Conservation (phyloP, 2,329 filamentous ascomycete species). For the Hypoxylon sp. region DNA sequence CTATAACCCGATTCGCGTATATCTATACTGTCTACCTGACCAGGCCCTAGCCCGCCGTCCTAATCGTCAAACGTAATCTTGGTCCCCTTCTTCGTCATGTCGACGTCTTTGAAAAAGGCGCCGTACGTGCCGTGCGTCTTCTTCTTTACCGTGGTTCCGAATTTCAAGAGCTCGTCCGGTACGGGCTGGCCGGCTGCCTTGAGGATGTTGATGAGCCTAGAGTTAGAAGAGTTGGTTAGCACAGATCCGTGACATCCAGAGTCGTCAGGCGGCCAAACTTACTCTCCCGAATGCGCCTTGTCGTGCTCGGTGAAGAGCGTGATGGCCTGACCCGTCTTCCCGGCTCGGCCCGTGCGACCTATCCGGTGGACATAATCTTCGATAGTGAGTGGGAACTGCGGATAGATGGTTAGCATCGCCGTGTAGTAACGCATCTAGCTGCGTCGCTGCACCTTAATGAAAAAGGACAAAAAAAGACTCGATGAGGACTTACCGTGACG, state of each 20-base stretch:
- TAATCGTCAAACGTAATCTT: conserved; percentile 86
- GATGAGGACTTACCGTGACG: conserved; percentile 67
- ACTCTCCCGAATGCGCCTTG: conserved; percentile 89
- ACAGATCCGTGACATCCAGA: neutral
- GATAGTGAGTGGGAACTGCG: conserved; percentile 85
- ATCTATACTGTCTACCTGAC: neutral
- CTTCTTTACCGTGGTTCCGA: conserved; percentile 98
- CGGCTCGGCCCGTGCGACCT: conserved; percentile 91
- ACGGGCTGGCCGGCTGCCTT: conserved; percentile 92
- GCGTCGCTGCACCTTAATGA: neutral
- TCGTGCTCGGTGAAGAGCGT: conserved; percentile 96
- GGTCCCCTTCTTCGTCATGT: conserved; percentile 81
- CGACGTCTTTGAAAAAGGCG: conserved; percentile 92
- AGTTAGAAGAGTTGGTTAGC: conserved; percentile 29
- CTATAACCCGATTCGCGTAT: neutral
- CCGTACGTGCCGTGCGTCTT: conserved; percentile 96
- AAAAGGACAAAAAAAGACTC: neutral
- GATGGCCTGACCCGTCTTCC: conserved; percentile 86
- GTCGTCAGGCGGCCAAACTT: conserved; percentile 54
- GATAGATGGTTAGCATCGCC: conserved; percentile 1
- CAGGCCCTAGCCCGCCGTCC: neutral
- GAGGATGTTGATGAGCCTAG: conserved; percentile 88
- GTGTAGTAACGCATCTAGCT: neutral
- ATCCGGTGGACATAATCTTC: conserved; percentile 99
- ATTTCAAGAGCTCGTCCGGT: conserved; percentile 90